phyloP scores from a whole-genome alignment of 352 stramenopile genomes.

The Phytophthora pinifolia region DNA sequence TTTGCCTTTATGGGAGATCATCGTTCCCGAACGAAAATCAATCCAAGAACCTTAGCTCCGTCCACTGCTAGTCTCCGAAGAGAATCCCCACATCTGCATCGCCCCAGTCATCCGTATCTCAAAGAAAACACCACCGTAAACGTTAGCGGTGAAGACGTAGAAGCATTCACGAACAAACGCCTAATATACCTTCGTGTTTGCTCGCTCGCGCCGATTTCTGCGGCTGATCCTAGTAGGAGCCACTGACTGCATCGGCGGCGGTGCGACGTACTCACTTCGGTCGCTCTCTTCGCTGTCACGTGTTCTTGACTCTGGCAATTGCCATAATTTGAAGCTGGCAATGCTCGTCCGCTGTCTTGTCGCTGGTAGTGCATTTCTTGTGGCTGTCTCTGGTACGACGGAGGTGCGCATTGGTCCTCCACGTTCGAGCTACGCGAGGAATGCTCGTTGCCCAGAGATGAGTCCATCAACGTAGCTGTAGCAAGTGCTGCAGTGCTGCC shows the following conservation, averaged over 20 bases:
- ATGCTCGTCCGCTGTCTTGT: conserved; percentile 21
- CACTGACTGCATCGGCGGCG: conserved; percentile 37
- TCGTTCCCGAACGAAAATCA: conserved; percentile 18
- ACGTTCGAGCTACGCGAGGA: too few relatives aligned
- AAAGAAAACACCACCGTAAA: conserved; percentile 12
- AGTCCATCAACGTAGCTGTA: conserved; percentile 25
- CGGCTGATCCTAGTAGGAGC: conserved; percentile 28
- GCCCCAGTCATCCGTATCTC: conserved; percentile 79
- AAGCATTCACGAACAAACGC: conserved; percentile 1
- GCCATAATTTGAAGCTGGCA: conserved; percentile 15
- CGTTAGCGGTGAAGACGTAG: conserved; percentile 1
- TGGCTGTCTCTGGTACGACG: too few relatives aligned
- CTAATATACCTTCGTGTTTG: conserved; percentile 60
- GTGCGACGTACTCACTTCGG: conserved; percentile 42
- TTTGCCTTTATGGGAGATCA: conserved; percentile 16
- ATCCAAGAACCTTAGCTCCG: conserved; percentile 7
- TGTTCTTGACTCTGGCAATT: conserved; percentile 28
- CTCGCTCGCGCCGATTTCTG: conserved; percentile 34
- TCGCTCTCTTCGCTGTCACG: conserved; percentile 31
- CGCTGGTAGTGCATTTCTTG: conserved; percentile 34
- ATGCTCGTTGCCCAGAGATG: too few relatives aligned
- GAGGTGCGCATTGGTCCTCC: too few relatives aligned
- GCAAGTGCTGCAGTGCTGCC: conserved; percentile 44
- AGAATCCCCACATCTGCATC: conserved; percentile 80
- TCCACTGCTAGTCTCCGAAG: conserved; percentile 53